Conservation (phyloP, 768 basidiomycete genomes). For the Suillus americanus region DNA sequence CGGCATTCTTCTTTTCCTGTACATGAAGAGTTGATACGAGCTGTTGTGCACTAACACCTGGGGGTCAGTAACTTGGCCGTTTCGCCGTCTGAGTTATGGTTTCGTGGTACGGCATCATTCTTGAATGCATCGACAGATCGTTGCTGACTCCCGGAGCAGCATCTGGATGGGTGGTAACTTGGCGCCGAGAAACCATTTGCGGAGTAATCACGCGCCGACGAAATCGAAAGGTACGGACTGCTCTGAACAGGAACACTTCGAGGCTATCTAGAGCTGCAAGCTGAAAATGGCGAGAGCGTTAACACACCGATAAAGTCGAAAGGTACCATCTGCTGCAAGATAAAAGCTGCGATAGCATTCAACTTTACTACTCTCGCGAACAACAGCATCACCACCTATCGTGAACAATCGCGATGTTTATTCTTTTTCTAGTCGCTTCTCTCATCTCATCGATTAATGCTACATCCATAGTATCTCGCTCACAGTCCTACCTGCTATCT, state of each 20-base stretch:
- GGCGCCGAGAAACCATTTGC: neutral
- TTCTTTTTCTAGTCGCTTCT: constrained; percentile 8
- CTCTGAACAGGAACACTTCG: neutral
- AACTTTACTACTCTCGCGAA: neutral
- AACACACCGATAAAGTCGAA: neutral
- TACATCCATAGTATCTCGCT: constrained; percentile 18
- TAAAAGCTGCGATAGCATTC: neutral
- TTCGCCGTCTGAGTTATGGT: neutral
- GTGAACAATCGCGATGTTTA: constrained; percentile 10
- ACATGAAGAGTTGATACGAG: neutral
- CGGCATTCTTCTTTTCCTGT: neutral
- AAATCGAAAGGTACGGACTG: neutral
- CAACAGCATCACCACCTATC: neutral
- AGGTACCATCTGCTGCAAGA: neutral
- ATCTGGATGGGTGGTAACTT: neutral
- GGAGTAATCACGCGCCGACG: neutral
- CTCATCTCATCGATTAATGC: constrained; percentile 12
- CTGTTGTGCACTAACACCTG: neutral
- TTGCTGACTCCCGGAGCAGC: neutral
- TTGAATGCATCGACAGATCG: neutral
- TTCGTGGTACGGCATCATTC: neutral
- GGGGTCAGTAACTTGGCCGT: neutral
- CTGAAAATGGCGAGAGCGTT: neutral
- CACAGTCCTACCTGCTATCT: constrained; percentile 9
- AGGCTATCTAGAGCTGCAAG: neutral